Evolutionary conservation across 176 grass and related monocot species (phyloP), one percentile per base, ranked within the genome.

Genomic region (Eragrostis nindensis): DNA sequence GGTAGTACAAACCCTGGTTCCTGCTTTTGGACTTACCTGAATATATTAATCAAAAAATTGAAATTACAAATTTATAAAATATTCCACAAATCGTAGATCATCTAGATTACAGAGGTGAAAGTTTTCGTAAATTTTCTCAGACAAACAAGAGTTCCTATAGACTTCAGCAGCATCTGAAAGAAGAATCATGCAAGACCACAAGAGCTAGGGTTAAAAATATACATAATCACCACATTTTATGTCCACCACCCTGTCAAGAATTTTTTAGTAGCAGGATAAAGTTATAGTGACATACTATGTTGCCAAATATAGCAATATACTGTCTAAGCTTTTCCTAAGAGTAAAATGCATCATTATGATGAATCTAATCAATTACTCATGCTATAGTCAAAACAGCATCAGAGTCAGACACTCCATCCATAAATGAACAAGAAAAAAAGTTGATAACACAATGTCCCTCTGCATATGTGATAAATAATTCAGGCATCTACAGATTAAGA

Each of bases 1-100:
- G 56, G 75, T 98, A 93, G 76, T 94, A 98, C 70, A 98, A 68
- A 62, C 95, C 90, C 32, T 92, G 86, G 53, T 79, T 91, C 68
- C 61, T 94, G 74, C 66, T 84, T 81, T 81, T 98, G 15, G 88
- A 91, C 75, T 92, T 94, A 44, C 95, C 95, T 98, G 4, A 36
- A 36, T 36, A 36, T 4, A 36, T 36, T 36, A 36, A 36, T 1
- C 1, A 36, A 36, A 36, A 36, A 36, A 36, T 36, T 36, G 2
- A 36, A 36, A 36, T 36, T 36, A 36, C 4, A 36, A 36, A 36
- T 36, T 4, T 36, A 36, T 36, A 36, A 36, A 36, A 36, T 36
- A 36, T 36, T 36, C 32, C 32, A 36, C 32, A 36, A 36, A 77
- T 24, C 12, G 7, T 21, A 14, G 15, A 75, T 80, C 27, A 11